Conservation (phyloP, 2,329 filamentous ascomycete species). For the Rachicladosporium sp. region DNA sequence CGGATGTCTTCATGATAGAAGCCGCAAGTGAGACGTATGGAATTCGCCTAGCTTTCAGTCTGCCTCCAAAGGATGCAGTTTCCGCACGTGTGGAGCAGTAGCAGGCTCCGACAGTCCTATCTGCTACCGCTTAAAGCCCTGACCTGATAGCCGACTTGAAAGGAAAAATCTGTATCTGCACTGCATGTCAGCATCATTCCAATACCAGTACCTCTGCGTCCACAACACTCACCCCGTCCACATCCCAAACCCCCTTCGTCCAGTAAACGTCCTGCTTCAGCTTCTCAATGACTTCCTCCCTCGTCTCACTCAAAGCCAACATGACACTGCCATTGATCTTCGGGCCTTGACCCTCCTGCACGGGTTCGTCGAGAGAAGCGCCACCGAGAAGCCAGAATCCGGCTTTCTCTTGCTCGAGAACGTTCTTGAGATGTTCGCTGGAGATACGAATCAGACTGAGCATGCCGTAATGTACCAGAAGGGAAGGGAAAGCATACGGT, state of each 20-base stretch:
- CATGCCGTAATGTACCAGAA: not conserved
- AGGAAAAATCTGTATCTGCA: constrained; percentile 33
- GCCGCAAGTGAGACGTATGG: no score
- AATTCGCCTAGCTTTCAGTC: no score
- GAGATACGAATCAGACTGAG: not conserved
- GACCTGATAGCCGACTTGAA: constrained; percentile 37
- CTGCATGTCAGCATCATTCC: not conserved
- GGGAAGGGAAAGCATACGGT: constrained; percentile 16
- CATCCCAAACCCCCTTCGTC: constrained; percentile 65
- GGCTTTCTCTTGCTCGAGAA: constrained; percentile 41
- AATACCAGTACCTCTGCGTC: not conserved
- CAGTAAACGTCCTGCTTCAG: constrained; percentile 64
- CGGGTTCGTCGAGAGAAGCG: constrained; percentile 52
- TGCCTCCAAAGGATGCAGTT: no score
- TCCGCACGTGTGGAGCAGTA: no score
- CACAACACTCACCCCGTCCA: constrained; percentile 26
- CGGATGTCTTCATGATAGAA: no score
- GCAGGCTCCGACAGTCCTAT: no score
- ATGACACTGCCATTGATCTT: constrained; percentile 66
- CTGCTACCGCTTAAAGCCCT: constrained; percentile 15
- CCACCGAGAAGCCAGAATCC: constrained; percentile 56
- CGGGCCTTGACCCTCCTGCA: constrained; percentile 49
- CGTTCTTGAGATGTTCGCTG: constrained; percentile 43
- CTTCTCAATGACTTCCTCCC: constrained; percentile 55
- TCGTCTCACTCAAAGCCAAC: constrained; percentile 52